Conservation (phyloP, 73 alveolate genomes). For the Halteria grandinella region DNA sequence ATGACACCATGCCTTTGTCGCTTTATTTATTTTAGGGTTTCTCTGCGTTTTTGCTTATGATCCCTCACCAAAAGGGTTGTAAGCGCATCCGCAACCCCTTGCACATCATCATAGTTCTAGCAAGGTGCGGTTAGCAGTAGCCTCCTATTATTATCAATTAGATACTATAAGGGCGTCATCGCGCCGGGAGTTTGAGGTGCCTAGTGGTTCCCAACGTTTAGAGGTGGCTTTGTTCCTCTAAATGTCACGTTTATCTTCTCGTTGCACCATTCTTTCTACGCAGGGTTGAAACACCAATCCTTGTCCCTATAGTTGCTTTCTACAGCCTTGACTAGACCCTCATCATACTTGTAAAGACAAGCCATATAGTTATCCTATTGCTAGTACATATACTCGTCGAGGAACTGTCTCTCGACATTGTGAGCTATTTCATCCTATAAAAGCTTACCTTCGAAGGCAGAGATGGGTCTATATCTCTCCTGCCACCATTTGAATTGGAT, state of each 20-base stretch:
- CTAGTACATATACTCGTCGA: slow-evolving; percentile 13
- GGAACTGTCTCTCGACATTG: neutral
- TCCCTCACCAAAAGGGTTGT: too few relatives aligned
- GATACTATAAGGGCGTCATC: too few relatives aligned
- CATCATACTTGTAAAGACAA: neutral
- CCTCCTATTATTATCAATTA: too few relatives aligned
- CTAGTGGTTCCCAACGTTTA: too few relatives aligned
- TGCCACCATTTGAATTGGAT: neutral
- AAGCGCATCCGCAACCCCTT: too few relatives aligned
- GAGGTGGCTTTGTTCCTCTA: too few relatives aligned
- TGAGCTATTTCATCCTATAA: neutral
- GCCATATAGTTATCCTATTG: neutral
- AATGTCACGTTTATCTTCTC: neutral
- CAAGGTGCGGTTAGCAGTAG: too few relatives aligned
- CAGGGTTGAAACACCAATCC: slow-evolving; percentile 29
- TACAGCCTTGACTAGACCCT: slow-evolving; percentile 10
- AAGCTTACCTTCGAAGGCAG: neutral
- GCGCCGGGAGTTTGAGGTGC: too few relatives aligned
- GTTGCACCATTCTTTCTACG: slow-evolving; percentile 28
- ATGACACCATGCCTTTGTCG: too few relatives aligned
- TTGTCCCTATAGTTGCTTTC: slow-evolving; percentile 12
- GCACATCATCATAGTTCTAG: too few relatives aligned
- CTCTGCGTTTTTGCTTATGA: too few relatives aligned
- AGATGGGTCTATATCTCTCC: neutral
- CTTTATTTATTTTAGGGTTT: too few relatives aligned